These are phyloP conservation scores for Tanacetum coccineum DNA, from an alignment of 129 eudicot genomes.

Conservation along the genomic window DNA sequence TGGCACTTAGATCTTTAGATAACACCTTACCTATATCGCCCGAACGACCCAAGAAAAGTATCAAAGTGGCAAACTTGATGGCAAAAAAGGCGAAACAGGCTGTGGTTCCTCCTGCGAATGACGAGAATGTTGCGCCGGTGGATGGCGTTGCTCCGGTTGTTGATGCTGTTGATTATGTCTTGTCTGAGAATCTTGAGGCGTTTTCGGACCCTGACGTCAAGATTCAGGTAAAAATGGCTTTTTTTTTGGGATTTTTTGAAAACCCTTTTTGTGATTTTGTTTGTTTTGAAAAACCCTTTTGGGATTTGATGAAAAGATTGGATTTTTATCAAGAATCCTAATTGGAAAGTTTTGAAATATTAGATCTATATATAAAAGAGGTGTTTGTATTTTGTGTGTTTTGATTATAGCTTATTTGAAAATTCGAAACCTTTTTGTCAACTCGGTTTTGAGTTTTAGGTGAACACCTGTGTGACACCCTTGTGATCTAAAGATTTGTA, in stretches of 20 bases:
- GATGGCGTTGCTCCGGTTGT: slow-evolving; percentile 31
- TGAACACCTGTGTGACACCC: too few species aligned
- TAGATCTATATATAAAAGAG: too few species aligned
- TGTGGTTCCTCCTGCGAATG: not conserved
- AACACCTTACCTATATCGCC: slow-evolving; percentile 55
- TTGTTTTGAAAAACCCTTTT: not conserved
- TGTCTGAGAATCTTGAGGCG: slow-evolving; percentile 63
- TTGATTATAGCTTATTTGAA: too few species aligned
- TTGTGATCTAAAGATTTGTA: too few species aligned
- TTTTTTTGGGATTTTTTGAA: not conserved
- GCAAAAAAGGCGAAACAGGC: slow-evolving; percentile 30
- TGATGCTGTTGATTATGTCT: slow-evolving; percentile 61
- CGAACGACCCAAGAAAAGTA: slow-evolving; percentile 61
- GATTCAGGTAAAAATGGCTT: slow-evolving; percentile 13
- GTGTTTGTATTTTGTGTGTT: too few species aligned
- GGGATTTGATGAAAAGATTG: not conserved
- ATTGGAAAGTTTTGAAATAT: not conserved
- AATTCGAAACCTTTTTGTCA: too few species aligned
- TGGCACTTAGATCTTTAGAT: slow-evolving; percentile 80
- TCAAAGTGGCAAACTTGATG: too few species aligned
- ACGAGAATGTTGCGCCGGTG: slow-evolving; percentile 37
- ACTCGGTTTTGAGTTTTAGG: too few species aligned
- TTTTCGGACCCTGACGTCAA: slow-evolving; percentile 48
- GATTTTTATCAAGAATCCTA: not conserved
- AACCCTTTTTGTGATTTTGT: not conserved